Base-by-base conservation (phyloP, 2,329 filamentous ascomycete species). In the Plectosphaerella plurivora region DNA sequence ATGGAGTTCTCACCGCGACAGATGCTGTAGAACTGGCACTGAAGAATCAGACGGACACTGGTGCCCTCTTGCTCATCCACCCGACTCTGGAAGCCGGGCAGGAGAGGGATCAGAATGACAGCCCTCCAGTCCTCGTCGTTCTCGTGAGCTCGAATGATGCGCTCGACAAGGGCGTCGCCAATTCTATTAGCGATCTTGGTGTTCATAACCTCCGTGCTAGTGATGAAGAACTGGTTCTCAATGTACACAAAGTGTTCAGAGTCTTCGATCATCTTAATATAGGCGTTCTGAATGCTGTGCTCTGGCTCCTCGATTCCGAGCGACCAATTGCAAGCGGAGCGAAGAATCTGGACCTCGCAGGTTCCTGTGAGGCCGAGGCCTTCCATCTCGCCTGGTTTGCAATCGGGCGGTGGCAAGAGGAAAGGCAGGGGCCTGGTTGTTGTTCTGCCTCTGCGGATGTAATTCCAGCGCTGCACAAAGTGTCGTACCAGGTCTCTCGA, bases 211-310 rank as follows among this genome's bases (percentile, higher is more conserved):
- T 94, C 88, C 49, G 89, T 94, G 59, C 90, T 96, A 36, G 90
- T 95, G 68, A 99, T 89, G 74, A 96, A 99, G 72, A 97, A 99
- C 65, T 99, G 94, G 65, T 99, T 99, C 68, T 99, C 94, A 59
- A 97, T 96, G 70, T 99, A 97, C 49, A 97, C 90, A 63, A 97
- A 96, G 68, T 97, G 94, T 47, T 99, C 91, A 2, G 91, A 97
- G 58, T 93, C 88, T 59, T 94, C 87, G 60, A 99, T 99, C 76
- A 96, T 84, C 67, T 95, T 94, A 60, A 95, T 82, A 64, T 97
- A 97, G 4, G 94, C 93, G 57, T 88, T 94, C 79, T 96, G 92
- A 65, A 99, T 97, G 65, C 93, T 97, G 68, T 92, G 87, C 67
- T 99, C 94, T 1, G 87, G 89, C 54, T 91, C 83, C 52, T 91